These are phyloP conservation scores for Klebsormidium nitens DNA, from an alignment of 139 green algal species.

Conservation along the genomic window DNA sequence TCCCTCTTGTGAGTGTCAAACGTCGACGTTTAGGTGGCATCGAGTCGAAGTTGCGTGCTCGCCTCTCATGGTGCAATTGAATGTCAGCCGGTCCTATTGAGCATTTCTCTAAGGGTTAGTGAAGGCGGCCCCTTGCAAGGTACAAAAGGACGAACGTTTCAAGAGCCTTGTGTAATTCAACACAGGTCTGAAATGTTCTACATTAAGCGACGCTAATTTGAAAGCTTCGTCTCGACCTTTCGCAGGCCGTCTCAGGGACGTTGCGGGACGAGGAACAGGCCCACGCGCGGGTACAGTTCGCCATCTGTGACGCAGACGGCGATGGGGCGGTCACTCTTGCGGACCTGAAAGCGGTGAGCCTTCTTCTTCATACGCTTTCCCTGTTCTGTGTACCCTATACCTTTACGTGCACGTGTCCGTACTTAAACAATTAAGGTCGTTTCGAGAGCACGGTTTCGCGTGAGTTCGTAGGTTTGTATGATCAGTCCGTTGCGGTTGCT, in stretches of 20 bases:
- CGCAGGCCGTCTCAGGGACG: constrained; percentile 2
- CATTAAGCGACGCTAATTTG: background rate
- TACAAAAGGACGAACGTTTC: no score
- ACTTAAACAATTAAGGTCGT: no score
- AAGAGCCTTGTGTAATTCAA: no score
- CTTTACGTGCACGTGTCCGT: no score
- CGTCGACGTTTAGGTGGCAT: no score
- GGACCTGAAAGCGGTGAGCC: constrained; percentile 9
- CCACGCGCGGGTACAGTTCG: constrained; percentile 1
- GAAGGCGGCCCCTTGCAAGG: no score
- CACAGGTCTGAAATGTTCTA: no score
- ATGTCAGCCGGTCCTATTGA: background rate
- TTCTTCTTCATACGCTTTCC: background rate
- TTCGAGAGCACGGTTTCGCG: no score
- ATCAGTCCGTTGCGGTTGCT: background rate
- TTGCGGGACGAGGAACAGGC: constrained; percentile 13
- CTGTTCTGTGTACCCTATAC: no score
- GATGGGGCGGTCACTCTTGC: constrained; percentile 2
- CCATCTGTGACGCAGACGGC: constrained; percentile 9
- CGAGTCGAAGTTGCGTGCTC: no score
- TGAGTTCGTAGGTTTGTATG: no score
- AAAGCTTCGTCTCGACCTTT: background rate
- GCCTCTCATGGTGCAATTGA: constrained; percentile 4
- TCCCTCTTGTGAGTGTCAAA: no score
- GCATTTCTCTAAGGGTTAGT: constrained; percentile 1